phyloP scores from a whole-genome alignment of 2,329 filamentous ascomycete species.

The Ascochyta rabiei region DNA sequence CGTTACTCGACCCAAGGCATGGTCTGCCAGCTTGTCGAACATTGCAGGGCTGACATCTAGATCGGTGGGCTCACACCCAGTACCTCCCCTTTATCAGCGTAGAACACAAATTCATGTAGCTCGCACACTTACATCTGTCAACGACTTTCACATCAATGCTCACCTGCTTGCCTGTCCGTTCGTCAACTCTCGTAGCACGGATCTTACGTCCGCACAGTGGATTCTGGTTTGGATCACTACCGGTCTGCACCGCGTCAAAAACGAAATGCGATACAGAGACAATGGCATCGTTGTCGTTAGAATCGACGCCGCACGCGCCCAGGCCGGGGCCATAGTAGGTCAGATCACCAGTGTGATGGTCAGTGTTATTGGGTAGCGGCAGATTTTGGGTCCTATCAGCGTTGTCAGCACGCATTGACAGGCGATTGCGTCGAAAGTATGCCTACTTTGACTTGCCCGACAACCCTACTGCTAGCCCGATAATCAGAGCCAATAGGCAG shows the following conservation, averaged over 20 bases:
- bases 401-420: background rate
- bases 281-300: slow-evolving; percentile 62
- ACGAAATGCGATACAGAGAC: slow-evolving; percentile 70
- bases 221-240: slow-evolving; percentile 65
- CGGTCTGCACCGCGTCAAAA: slow-evolving; percentile 64
- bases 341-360: slow-evolving; percentile 66
- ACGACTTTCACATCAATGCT: slow-evolving; percentile 70
- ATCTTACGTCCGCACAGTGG: slow-evolving; percentile 71
- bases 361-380: slow-evolving; percentile 58
- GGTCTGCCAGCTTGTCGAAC: slow-evolving; percentile 55
- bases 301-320: slow-evolving; percentile 71
- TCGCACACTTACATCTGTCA: slow-evolving; percentile 62
- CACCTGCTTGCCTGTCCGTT: slow-evolving; percentile 49
- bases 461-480: slow-evolving; percentile 52
- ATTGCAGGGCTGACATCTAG: slow-evolving; percentile 58
- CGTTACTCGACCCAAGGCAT: slow-evolving; percentile 54
- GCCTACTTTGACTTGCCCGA: slow-evolving; percentile 28
- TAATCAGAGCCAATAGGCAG: slow-evolving; percentile 48
- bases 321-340: slow-evolving; percentile 72
- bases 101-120: background rate
- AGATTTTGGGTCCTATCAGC: slow-evolving; percentile 48
- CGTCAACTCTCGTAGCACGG: slow-evolving; percentile 60
- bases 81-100: slow-evolving; percentile 43
- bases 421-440: too few species aligned
- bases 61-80: slow-evolving; percentile 56